Conservation (phyloP, 306 rosid genomes). For the Echinosophora koreensis region DNA sequence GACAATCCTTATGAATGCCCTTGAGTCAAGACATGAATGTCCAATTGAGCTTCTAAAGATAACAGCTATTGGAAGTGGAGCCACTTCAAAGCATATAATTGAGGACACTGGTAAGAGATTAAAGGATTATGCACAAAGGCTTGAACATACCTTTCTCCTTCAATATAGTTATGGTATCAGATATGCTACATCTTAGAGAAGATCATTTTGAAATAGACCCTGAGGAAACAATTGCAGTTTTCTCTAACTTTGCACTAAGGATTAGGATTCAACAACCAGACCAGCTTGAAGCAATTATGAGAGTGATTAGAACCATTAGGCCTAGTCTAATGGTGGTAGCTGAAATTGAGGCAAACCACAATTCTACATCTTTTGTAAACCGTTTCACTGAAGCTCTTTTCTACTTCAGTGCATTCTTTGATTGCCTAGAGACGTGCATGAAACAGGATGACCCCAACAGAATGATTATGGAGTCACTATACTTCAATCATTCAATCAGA, state of each 20-base stretch:
- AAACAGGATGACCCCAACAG: conserved; percentile 53
- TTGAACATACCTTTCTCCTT: conserved; percentile 62
- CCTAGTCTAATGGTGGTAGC: conserved; percentile 60
- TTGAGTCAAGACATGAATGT: conserved; percentile 39
- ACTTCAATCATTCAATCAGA: conserved; percentile 59
- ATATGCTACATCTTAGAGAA: conserved; percentile 53
- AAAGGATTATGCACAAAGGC: conserved; percentile 46
- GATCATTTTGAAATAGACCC: conserved; percentile 53
- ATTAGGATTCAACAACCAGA: conserved; percentile 52
- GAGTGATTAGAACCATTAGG: conserved; percentile 51
- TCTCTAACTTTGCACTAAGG: conserved; percentile 42
- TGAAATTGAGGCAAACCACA: conserved; percentile 70
- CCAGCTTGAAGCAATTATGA: conserved; percentile 61
- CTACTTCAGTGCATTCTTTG: conserved; percentile 64
- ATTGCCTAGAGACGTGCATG: conserved; percentile 62
- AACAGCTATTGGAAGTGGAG: conserved; percentile 50
- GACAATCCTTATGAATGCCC: conserved; percentile 51
- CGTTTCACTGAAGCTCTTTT: conserved; percentile 75
- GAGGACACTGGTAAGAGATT: conserved; percentile 52
- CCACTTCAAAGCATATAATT: not conserved
- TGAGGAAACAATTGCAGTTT: conserved; percentile 61
- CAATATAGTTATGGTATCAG: conserved; percentile 56
- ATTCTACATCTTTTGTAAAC: conserved; percentile 64
- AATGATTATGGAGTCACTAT: conserved; percentile 51
- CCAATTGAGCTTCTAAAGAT: conserved; percentile 53